These are phyloP conservation scores for Anthracocystis setariae DNA, from an alignment of 1,284 basidiomycete genomes.

Conservation along the genomic window DNA sequence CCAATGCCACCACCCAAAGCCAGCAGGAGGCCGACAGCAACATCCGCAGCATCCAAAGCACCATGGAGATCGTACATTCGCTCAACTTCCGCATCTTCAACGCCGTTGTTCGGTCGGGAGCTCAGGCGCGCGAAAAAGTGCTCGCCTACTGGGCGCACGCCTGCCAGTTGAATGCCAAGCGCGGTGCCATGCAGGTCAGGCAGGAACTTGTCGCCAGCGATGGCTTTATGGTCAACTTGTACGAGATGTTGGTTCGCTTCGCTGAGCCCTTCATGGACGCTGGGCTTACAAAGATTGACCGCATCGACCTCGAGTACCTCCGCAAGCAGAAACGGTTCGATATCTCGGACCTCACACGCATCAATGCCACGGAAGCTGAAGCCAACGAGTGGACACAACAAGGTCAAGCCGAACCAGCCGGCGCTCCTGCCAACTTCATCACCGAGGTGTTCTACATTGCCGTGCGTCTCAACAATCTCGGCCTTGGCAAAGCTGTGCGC, in stretches of 20 bases:
- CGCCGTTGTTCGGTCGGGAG: slow-evolving; percentile 82
- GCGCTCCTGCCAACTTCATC: slow-evolving; percentile 79
- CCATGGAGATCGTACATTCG: slow-evolving; percentile 71
- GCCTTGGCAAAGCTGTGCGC: slow-evolving; percentile 72
- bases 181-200: slow-evolving; percentile 89
- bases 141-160: slow-evolving; percentile 83
- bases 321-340: slow-evolving; percentile 60
- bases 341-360: slow-evolving; percentile 57
- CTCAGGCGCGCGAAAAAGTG: slow-evolving; percentile 82
- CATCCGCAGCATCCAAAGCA: slow-evolving; percentile 52
- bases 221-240: slow-evolving; percentile 91
- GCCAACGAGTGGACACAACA: slow-evolving; percentile 56
- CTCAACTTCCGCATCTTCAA: slow-evolving; percentile 91
- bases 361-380: slow-evolving; percentile 64
- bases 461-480: slow-evolving; percentile 55
- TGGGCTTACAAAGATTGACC: slow-evolving; percentile 83
- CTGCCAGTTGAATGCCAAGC: slow-evolving; percentile 81
- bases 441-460: slow-evolving; percentile 90
- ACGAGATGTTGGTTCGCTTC: slow-evolving; percentile 82
- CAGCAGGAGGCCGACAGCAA: slow-evolving; percentile 54
- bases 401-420: slow-evolving; percentile 14
- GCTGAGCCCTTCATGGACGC: slow-evolving; percentile 98
- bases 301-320: slow-evolving; percentile 82
- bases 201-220: slow-evolving; percentile 86
- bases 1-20: slow-evolving; percentile 48